These are phyloP conservation scores for Dictyostelium capitatum DNA, from an alignment of 78 protist species.

Conservation along the genomic window DNA sequence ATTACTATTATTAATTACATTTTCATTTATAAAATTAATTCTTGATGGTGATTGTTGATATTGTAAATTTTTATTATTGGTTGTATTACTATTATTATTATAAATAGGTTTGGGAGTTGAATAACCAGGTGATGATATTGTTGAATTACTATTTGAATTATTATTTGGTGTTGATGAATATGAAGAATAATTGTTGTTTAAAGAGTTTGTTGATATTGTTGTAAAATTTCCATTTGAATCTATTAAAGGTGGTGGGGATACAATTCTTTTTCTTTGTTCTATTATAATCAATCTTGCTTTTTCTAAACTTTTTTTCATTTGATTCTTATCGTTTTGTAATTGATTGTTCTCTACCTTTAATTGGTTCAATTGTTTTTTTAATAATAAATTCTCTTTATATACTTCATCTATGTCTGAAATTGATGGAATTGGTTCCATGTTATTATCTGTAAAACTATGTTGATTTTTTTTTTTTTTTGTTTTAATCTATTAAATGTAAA, in stretches of 20 bases:
- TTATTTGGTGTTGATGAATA: neutral
- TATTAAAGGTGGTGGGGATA: neutral
- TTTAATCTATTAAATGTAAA: neutral
- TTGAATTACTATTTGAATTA: neutral
- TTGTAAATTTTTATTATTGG: neutral
- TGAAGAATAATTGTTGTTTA: neutral
- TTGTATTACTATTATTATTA: neutral
- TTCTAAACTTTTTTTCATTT: slow-evolving; percentile 61
- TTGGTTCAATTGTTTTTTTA: slow-evolving; percentile 44
- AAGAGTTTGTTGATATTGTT: neutral
- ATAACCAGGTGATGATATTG: neutral
- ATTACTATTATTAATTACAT: neutral
- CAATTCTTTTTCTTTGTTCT: slow-evolving; percentile 53
- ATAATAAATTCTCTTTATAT: slow-evolving; percentile 48
- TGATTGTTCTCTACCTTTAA: neutral
- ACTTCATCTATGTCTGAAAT: slow-evolving; percentile 4
- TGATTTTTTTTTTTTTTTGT: neutral
- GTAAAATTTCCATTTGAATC: neutral
- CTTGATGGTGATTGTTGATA: neutral
- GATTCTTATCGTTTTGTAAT: neutral
- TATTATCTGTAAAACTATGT: too few species aligned
- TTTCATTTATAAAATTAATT: neutral
- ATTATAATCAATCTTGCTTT: slow-evolving; percentile 49
- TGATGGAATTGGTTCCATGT: slow-evolving; percentile 38
- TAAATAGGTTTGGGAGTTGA: neutral